Evolutionary conservation across 164 flowering plant species (phyloP).

Genomic region (Umbellularia californica): DNA sequence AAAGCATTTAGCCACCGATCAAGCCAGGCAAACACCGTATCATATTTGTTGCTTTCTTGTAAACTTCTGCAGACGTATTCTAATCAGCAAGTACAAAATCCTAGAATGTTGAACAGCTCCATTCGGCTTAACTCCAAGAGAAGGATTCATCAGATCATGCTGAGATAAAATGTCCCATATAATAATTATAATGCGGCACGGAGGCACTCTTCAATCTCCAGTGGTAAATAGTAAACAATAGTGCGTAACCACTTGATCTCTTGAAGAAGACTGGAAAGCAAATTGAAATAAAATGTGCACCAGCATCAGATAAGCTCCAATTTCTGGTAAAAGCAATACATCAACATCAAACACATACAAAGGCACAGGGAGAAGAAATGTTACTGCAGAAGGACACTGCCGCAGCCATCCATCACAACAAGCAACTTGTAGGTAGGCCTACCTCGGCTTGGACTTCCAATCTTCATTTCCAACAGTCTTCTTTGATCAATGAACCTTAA

Average conservation of each 20-base stretch:
- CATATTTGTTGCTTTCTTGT: conserved; percentile 48
- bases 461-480: conserved; percentile 17
- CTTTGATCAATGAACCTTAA: conserved; percentile 22
- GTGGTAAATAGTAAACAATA: conserved; percentile 30
- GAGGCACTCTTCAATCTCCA: conserved; percentile 43
- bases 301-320: conserved; percentile 31
- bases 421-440: conserved; percentile 28
- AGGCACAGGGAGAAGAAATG: conserved; percentile 6
- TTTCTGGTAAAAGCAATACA: conserved; percentile 63
- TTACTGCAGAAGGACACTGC: conserved; percentile 19
- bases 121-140: conserved; percentile 47
- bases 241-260: conserved; percentile 38
- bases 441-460: conserved; percentile 32
- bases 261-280: conserved; percentile 32
- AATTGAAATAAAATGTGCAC: conserved; percentile 34
- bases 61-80: conserved; percentile 29
- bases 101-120: conserved; percentile 57
- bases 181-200: conserved; percentile 37
- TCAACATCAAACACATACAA: conserved; percentile 43
- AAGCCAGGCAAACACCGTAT: conserved; percentile 52
- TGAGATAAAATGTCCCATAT: conserved; percentile 34
- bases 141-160: conserved; percentile 41
- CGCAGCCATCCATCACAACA: conserved; percentile 19
- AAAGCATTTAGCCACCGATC: conserved; percentile 35
- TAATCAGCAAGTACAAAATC: conserved; percentile 65